Conservation (phyloP, 2,329 filamentous ascomycete genomes). For the Aureobasidium sp. region DNA sequence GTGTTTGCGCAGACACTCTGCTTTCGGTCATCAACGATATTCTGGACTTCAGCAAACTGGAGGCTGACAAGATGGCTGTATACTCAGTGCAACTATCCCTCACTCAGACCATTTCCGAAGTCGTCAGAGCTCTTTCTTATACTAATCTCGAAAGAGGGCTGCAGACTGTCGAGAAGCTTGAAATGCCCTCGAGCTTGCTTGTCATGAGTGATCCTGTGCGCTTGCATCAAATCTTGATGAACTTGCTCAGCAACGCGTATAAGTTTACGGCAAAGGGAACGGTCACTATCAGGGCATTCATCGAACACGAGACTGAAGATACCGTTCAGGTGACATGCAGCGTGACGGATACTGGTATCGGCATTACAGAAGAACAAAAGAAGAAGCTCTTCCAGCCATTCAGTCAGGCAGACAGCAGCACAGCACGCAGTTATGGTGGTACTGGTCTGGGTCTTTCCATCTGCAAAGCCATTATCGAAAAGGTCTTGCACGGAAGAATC, state of each 20-base stretch:
- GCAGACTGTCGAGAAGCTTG: slow-evolving; percentile 49
- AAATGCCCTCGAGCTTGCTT: slow-evolving; percentile 49
- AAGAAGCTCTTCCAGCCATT: slow-evolving; percentile 87
- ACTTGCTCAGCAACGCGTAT: slow-evolving; percentile 85
- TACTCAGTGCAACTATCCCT: slow-evolving; percentile 50
- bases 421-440: slow-evolving; percentile 83
- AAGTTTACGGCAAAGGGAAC: slow-evolving; percentile 87
- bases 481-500: slow-evolving; percentile 82
- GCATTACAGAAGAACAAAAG: slow-evolving; percentile 74
- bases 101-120: slow-evolving; percentile 55
- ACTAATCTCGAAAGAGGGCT: slow-evolving; percentile 56
- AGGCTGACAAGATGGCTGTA: slow-evolving; percentile 51
- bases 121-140: slow-evolving; percentile 56
- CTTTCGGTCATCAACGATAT: slow-evolving; percentile 49
- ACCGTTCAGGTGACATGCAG: slow-evolving; percentile 73
- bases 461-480: slow-evolving; percentile 89
- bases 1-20: slow-evolving; percentile 54
- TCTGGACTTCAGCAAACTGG: slow-evolving; percentile 47
- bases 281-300: slow-evolving; percentile 71
- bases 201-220: slow-evolving; percentile 47
- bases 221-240: slow-evolving; percentile 55
- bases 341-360: slow-evolving; percentile 85
- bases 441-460: slow-evolving; percentile 88
- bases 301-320: slow-evolving; percentile 64
- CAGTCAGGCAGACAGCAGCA: slow-evolving; percentile 85